Percentiles rank a stretch among this genome's conserved stretches.
phyloP scores from a whole-genome alignment of 1,139 yeast species.

The Blastobotrys malaysiensis region DNA sequence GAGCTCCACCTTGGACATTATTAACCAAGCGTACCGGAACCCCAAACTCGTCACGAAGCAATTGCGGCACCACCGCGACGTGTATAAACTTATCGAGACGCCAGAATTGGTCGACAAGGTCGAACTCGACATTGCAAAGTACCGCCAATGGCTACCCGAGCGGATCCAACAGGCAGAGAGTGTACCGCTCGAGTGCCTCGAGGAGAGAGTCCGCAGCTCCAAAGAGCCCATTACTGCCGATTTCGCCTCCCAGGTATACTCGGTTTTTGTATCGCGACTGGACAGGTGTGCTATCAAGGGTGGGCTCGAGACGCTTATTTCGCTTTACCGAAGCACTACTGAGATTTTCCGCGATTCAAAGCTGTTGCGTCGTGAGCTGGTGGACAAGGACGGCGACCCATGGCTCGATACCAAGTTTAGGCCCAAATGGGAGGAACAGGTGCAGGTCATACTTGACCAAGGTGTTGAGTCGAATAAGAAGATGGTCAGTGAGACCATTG shows the following conservation, averaged over 20 bases:
- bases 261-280: neutral
- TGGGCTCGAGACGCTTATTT: neutral
- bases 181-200: conserved; percentile 19
- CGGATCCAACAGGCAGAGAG: conserved; percentile 62
- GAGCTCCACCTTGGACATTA: conserved; percentile 19
- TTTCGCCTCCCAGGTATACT: neutral
- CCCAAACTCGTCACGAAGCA: conserved; percentile 20
- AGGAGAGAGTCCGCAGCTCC: conserved; percentile 2
- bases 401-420: neutral
- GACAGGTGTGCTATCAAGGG: neutral
- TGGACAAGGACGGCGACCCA: neutral
- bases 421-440: neutral
- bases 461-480: neutral
- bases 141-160: conserved; percentile 78
- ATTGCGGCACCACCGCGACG: conserved; percentile 10
- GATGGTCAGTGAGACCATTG: neutral
- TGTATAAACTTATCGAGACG: conserved; percentile 21
- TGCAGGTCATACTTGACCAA: neutral
- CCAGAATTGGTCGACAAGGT: conserved; percentile 21
- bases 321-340: neutral
- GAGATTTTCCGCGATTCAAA: neutral
- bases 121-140: conserved; percentile 52
- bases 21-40: conserved; percentile 21
- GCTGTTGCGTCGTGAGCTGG: neutral
- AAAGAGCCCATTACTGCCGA: neutral